A percentile compares a stretch with the other conserved stretches of the same genome.
phyloP scores from a whole-genome alignment of 257 asterid genomes.

The Capsicum baccatum region DNA sequence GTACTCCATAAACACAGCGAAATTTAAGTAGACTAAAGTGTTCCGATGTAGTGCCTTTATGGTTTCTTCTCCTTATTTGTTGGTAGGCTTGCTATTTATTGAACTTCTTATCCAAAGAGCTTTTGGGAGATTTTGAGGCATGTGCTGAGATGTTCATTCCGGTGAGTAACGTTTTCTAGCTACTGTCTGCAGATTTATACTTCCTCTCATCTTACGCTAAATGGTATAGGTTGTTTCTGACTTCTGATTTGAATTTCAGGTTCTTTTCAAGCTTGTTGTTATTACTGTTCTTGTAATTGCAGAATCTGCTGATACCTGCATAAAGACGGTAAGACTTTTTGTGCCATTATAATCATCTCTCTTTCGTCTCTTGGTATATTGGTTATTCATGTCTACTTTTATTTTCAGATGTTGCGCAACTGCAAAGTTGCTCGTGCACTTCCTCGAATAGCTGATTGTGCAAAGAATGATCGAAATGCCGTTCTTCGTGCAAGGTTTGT shows the following conservation, averaged over 20 bases:
- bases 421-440: slow-evolving; percentile 96
- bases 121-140: slow-evolving; percentile 93
- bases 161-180: slow-evolving; percentile 56
- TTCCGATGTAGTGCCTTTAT: slow-evolving; percentile 15
- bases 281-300: slow-evolving; percentile 98
- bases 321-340: slow-evolving; percentile 75
- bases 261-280: slow-evolving; percentile 99
- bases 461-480: slow-evolving; percentile 92
- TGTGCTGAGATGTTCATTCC: slow-evolving; percentile 99
- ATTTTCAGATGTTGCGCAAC: slow-evolving; percentile 84
- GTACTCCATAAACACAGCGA: slow-evolving; percentile 1
- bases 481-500: slow-evolving; percentile 94
- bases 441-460: slow-evolving; percentile 87
- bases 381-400: slow-evolving; percentile 30
- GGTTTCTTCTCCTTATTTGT: slow-evolving; percentile 28
- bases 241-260: slow-evolving; percentile 59
- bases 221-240: slow-evolving; percentile 46
- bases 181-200: slow-evolving; percentile 28
- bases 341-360: slow-evolving; percentile 24
- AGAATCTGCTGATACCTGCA: slow-evolving; percentile 99
- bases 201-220: slow-evolving; percentile 24
- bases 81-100: slow-evolving; percentile 86
- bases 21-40: background rate
- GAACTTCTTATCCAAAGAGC: slow-evolving; percentile 87
- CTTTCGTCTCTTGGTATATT: slow-evolving; percentile 23